A percentile compares a stretch with the other conserved stretches of the same genome.
phyloP scores from a whole-genome alignment of 345 rosid genomes.

The Hibiscus trionum region DNA sequence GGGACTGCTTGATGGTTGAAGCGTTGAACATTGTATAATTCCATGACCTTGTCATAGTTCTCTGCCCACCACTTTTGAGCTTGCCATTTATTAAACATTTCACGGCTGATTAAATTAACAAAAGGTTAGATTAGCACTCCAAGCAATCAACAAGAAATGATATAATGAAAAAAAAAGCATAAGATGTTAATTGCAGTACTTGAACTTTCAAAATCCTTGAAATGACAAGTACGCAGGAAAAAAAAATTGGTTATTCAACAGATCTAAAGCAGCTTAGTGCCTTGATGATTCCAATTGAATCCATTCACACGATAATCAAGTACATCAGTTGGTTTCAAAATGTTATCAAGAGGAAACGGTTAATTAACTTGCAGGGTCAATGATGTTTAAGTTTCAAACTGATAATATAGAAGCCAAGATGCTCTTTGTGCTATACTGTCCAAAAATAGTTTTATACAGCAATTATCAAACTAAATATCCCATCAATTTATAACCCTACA shows the following conservation, averaged over 20 bases:
- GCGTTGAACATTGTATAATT: conserved; percentile 79
- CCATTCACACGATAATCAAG: not conserved
- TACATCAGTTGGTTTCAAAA: not conserved
- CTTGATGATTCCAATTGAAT: not conserved
- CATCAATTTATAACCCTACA: not conserved
- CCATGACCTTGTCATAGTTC: conserved; percentile 86
- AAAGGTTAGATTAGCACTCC: conserved; percentile 7
- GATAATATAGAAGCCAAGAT: not conserved
- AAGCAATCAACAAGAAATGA: not conserved
- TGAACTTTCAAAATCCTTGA: not conserved
- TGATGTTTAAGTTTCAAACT: not conserved
- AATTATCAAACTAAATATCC: conserved; percentile 2
- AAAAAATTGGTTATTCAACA: not conserved
- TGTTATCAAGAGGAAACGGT: not conserved
- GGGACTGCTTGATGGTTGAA: conserved; percentile 67
- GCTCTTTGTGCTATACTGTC: not conserved
- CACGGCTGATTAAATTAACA: conserved; percentile 53
- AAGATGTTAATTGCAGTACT: not conserved
- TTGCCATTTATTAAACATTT: conserved; percentile 91
- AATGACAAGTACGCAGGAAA: not conserved
- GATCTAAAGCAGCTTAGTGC: not conserved
- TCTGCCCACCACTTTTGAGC: conserved; percentile 99
- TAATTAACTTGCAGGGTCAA: not conserved
- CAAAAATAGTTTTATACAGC: not conserved
- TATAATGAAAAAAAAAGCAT: not conserved